These are phyloP conservation scores for Olyra latifolia DNA, from an alignment of 176 grass and related monocot genomes.

Conservation along the genomic window DNA sequence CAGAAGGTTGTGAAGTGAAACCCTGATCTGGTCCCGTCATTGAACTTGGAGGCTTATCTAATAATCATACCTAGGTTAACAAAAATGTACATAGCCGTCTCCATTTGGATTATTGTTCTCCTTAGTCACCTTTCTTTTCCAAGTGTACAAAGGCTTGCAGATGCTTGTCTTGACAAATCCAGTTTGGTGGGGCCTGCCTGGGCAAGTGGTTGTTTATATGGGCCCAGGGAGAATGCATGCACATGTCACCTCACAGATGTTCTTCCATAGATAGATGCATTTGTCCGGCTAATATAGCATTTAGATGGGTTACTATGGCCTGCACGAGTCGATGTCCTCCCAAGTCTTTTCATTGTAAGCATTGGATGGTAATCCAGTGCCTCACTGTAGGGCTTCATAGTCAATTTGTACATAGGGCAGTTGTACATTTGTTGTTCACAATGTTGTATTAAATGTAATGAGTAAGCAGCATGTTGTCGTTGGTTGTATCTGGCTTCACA, in stretches of 20 bases:
- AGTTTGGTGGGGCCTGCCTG: conserved; percentile 52
- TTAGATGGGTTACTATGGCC: conserved; percentile 25
- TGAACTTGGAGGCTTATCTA: conserved; percentile 63
- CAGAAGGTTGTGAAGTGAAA: conserved; percentile 45
- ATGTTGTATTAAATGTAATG: neutral
- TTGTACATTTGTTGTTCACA: conserved; percentile 35
- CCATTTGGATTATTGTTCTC: conserved; percentile 52
- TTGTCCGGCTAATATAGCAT: conserved; percentile 43
- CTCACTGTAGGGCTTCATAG: conserved; percentile 5
- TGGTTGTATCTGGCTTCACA: conserved; percentile 5
- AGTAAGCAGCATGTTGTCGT: neutral
- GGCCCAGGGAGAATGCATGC: conserved; percentile 49
- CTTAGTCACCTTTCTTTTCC: conserved; percentile 33
- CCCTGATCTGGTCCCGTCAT: conserved; percentile 39
- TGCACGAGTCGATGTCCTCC: conserved; percentile 10
- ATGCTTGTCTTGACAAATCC: conserved; percentile 77
- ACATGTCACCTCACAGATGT: conserved; percentile 36
- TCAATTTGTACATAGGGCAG: conserved; percentile 45
- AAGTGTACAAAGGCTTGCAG: conserved; percentile 66
- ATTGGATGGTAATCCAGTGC: conserved; percentile 28
- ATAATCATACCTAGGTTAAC: conserved; percentile 75
- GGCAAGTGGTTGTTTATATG: conserved; percentile 69
- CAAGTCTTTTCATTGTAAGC: conserved; percentile 27
- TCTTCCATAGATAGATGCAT: conserved; percentile 40
- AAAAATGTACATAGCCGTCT: conserved; percentile 79